These are phyloP conservation scores for Aspergillus sp. DNA, from an alignment of 2,329 filamentous ascomycete genomes.

Conservation along the genomic window DNA sequence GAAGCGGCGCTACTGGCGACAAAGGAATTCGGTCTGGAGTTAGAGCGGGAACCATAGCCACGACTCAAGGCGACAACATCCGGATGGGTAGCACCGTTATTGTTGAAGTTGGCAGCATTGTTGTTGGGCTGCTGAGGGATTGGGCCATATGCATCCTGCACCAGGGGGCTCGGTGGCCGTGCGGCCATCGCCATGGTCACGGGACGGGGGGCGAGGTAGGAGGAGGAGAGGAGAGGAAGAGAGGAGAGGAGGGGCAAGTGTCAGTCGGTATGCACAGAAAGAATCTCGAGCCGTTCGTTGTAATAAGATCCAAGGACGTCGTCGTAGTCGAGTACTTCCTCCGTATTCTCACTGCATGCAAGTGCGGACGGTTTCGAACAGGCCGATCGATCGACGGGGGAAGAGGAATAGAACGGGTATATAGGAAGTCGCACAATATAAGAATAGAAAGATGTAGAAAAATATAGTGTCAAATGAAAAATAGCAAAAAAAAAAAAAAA, in stretches of 20 bases:
- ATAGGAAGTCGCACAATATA: background rate
- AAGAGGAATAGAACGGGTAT: background rate
- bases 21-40: conserved; percentile 37
- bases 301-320: background rate
- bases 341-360: too few species aligned
- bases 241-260: conserved; percentile 1
- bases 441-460: background rate
- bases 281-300: background rate
- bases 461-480: conserved; percentile 5
- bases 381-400: background rate
- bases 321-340: too few species aligned
- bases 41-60: conserved; percentile 25
- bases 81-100: conserved; percentile 3
- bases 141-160: conserved; percentile 32
- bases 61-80: conserved; percentile 19
- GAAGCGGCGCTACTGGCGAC: conserved; percentile 30
- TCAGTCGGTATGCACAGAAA: background rate
- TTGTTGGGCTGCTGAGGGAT: conserved; percentile 14
- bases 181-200: conserved; percentile 31
- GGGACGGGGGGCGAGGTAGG: conserved; percentile 9
- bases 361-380: too few species aligned
- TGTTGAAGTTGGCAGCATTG: background rate
- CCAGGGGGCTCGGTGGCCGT: conserved; percentile 33
- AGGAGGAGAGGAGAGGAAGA: conserved; percentile 6
- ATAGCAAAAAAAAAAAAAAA: conserved; percentile 5